Percentiles rank a stretch among this genome's conserved stretches.
Evolutionary conservation across 2,329 filamentous ascomycete genomes (phyloP).

Genomic region (Talaromyces sp.): DNA sequence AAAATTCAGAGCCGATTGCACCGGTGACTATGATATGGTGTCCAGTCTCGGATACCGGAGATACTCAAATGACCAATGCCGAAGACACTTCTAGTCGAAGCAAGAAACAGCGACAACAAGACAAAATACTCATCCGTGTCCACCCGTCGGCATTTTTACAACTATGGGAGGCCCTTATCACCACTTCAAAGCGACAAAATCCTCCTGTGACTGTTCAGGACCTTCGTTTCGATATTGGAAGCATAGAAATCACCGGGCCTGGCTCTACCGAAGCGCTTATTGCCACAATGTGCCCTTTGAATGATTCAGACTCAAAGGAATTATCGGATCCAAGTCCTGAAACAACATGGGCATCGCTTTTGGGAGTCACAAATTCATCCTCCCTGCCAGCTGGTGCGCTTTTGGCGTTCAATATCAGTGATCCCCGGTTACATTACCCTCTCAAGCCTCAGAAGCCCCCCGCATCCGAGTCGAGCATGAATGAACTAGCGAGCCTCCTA

Average conservation of each 20-base stretch:
- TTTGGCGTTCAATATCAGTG: slow-evolving; percentile 67
- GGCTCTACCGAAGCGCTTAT: slow-evolving; percentile 74
- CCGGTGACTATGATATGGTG: slow-evolving; percentile 75
- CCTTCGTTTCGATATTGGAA: slow-evolving; percentile 67
- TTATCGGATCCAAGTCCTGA: slow-evolving; percentile 27
- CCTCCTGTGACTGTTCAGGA: slow-evolving; percentile 62
- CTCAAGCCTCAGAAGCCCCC: slow-evolving; percentile 53
- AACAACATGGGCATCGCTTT: slow-evolving; percentile 37
- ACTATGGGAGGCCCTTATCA: slow-evolving; percentile 59
- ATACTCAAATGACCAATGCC: slow-evolving; percentile 34
- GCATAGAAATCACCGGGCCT: slow-evolving; percentile 66
- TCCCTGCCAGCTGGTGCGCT: slow-evolving; percentile 66
- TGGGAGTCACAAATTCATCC: slow-evolving; percentile 61
- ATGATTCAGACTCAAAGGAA: slow-evolving; percentile 16
- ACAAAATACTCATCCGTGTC: slow-evolving; percentile 64
- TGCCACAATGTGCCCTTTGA: slow-evolving; percentile 57
- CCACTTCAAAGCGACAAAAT: slow-evolving; percentile 56
- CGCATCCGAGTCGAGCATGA: slow-evolving; percentile 29
- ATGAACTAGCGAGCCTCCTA: slow-evolving; percentile 55
- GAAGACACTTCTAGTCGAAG: slow-evolving; percentile 14
- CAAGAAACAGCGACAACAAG: slow-evolving; percentile 31
- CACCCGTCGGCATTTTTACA: slow-evolving; percentile 74
- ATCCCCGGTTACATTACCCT: slow-evolving; percentile 77
- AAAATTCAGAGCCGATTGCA: slow-evolving; percentile 57
- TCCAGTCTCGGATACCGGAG: slow-evolving; percentile 33